Conservation (phyloP, 257 asterid species). For the Marsdenia floribunda region DNA sequence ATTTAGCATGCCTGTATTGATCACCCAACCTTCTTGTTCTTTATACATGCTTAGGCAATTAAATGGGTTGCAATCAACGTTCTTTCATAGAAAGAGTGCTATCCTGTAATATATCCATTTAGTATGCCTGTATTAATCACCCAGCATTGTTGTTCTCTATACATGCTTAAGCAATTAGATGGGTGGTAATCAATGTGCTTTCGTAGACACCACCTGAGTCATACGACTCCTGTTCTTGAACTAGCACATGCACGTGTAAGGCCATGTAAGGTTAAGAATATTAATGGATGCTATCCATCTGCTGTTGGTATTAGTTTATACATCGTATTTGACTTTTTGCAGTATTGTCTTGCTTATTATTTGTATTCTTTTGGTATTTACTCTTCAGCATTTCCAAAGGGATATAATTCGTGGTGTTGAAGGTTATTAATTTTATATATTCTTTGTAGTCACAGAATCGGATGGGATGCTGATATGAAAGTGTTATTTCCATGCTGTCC, state of each 20-base stretch:
- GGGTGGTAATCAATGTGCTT: not conserved
- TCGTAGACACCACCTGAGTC: not conserved
- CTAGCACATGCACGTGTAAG: not conserved
- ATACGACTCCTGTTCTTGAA: not conserved
- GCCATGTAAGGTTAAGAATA: slow-evolving; percentile 3
- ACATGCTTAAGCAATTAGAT: not conserved
- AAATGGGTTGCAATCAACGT: not conserved
- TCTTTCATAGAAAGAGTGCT: not conserved
- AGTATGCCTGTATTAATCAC: not conserved
- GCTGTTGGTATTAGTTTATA: not conserved
- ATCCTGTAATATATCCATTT: not conserved
- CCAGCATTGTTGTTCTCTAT: not conserved
- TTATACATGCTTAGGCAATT: not conserved
- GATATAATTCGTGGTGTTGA: slow-evolving; percentile 97
- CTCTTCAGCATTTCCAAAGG: slow-evolving; percentile 94
- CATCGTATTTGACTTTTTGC: not conserved
- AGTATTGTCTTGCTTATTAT: not conserved
- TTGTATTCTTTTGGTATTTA: not conserved
- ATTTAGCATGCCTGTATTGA: not conserved
- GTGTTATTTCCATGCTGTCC: not conserved
- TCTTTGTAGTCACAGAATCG: not conserved
- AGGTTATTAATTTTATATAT: too few species aligned
- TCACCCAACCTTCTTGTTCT: not conserved
- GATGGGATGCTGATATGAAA: not conserved
- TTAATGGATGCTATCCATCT: not conserved